A percentile compares a stretch with the other conserved stretches of the same genome.
Evolutionary conservation across 176 grass and related monocot species (phyloP).

Genomic region (Carex pumila): DNA sequence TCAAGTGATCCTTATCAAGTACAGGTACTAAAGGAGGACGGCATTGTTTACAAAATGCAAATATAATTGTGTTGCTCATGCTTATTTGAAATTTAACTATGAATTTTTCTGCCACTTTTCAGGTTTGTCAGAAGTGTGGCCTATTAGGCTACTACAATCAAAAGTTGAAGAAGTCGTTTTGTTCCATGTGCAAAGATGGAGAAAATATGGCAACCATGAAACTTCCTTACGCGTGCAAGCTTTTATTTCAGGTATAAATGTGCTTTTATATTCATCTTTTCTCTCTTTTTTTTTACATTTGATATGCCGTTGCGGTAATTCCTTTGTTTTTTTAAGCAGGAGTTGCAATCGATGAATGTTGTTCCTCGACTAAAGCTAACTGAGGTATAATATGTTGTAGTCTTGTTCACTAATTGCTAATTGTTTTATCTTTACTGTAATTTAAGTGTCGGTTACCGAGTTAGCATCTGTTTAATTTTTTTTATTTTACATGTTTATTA

Average conservation of each 20-base stretch:
- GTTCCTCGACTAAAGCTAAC: slow-evolving; percentile 67
- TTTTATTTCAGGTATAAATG: slow-evolving; percentile 85
- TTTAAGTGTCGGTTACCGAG: too few species aligned
- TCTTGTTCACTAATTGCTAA: not conserved
- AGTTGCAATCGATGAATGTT: slow-evolving; percentile 87
- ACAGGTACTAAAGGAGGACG: slow-evolving; percentile 47
- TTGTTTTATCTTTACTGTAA: too few species aligned
- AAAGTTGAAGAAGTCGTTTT: slow-evolving; percentile 72
- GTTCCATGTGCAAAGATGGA: slow-evolving; percentile 95
- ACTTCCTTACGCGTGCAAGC: slow-evolving; percentile 98
- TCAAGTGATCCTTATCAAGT: slow-evolving; percentile 99
- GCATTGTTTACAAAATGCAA: not conserved
- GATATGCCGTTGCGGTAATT: not conserved
- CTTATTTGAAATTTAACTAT: not conserved
- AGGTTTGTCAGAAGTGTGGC: slow-evolving; percentile 94
- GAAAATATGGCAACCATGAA: slow-evolving; percentile 95
- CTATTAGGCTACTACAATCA: slow-evolving; percentile 83
- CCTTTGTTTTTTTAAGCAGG: slow-evolving; percentile 31
- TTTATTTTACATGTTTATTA: too few species aligned
- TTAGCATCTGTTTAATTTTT: too few species aligned
- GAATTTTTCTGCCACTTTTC: slow-evolving; percentile 1
- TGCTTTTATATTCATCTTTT: not conserved
- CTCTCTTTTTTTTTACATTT: not conserved
- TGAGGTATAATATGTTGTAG: slow-evolving; percentile 34
- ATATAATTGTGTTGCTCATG: not conserved